A percentile compares a stretch with the other conserved stretches of the same genome.
phyloP scores from a whole-genome alignment of 75 land plant species.

The Sequoia sempervirens region DNA sequence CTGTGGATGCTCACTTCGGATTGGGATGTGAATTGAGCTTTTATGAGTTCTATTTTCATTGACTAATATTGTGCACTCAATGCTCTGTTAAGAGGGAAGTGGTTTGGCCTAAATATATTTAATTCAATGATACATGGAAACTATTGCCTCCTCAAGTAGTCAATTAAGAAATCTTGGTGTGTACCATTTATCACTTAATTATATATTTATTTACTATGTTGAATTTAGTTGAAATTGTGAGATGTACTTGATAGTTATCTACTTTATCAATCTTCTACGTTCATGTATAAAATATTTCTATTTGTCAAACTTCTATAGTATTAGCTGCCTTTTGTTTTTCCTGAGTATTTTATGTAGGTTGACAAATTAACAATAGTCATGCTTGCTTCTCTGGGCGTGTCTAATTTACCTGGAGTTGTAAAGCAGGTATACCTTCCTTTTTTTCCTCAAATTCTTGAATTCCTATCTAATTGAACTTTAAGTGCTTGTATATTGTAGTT shows the following conservation, averaged over 20 bases:
- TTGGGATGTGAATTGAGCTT: background rate
- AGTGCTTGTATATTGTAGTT: background rate
- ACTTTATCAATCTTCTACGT: background rate
- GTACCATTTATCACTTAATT: background rate
- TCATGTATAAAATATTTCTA: background rate
- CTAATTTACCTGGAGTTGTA: conserved; percentile 45
- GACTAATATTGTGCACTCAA: background rate
- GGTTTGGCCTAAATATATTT: background rate
- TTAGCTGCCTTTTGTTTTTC: background rate
- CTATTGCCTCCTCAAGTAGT: too few relatives aligned
- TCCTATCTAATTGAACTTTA: background rate
- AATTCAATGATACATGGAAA: too few relatives aligned
- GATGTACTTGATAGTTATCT: background rate
- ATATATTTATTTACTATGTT: background rate
- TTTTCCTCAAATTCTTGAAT: background rate
- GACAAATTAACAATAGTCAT: conserved; percentile 53
- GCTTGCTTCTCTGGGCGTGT: conserved; percentile 37
- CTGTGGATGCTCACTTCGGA: background rate
- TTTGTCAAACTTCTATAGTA: background rate
- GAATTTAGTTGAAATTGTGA: background rate
- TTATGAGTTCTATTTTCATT: background rate
- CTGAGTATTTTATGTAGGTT: conserved; percentile 22
- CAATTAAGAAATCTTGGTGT: too few relatives aligned
- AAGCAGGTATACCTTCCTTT: conserved; percentile 14
- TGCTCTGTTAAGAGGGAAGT: background rate